Evolutionary conservation across 2,329 filamentous ascomycete species (phyloP).

Genomic region (Berkeleyomyces rouxiae): DNA sequence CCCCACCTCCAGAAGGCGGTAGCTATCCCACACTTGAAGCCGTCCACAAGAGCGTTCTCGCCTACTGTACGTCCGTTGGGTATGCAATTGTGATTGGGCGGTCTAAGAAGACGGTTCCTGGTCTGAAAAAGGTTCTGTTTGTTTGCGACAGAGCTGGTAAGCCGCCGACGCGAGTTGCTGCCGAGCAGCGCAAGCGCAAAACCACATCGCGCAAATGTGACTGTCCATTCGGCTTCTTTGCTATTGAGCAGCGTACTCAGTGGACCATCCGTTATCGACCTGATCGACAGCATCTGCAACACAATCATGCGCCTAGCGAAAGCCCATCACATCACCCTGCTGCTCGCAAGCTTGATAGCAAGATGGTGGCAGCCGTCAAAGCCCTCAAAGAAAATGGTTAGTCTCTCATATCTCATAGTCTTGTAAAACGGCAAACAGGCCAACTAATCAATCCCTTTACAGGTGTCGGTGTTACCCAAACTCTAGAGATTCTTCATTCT

Average conservation of each 20-base stretch:
- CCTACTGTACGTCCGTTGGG: conserved; percentile 50
- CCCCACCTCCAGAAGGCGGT: conserved; percentile 44
- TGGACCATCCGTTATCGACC: conserved; percentile 51
- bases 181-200: conserved; percentile 47
- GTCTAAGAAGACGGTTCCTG: conserved; percentile 51
- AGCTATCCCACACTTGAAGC: conserved; percentile 48
- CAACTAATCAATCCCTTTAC: conserved; percentile 13
- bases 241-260: conserved; percentile 49
- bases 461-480: conserved; percentile 49
- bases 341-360: conserved; percentile 47
- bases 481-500: conserved; percentile 46
- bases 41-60: conserved; percentile 45
- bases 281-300: conserved; percentile 37
- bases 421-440: conserved; percentile 4
- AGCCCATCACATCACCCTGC: conserved; percentile 50
- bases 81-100: conserved; percentile 53
- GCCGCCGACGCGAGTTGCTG: conserved; percentile 42
- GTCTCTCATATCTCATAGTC: conserved; percentile 19
- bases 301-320: conserved; percentile 51
- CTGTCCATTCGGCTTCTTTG: conserved; percentile 54
- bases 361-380: conserved; percentile 51
- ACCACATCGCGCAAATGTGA: conserved; percentile 54
- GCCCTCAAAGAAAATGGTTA: conserved; percentile 48
- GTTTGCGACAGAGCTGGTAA: conserved; percentile 51
- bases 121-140: conserved; percentile 50